These are phyloP conservation scores for Tuber calosporum DNA, from an alignment of 495 filamentous ascomycete species.

Conservation along the genomic window DNA sequence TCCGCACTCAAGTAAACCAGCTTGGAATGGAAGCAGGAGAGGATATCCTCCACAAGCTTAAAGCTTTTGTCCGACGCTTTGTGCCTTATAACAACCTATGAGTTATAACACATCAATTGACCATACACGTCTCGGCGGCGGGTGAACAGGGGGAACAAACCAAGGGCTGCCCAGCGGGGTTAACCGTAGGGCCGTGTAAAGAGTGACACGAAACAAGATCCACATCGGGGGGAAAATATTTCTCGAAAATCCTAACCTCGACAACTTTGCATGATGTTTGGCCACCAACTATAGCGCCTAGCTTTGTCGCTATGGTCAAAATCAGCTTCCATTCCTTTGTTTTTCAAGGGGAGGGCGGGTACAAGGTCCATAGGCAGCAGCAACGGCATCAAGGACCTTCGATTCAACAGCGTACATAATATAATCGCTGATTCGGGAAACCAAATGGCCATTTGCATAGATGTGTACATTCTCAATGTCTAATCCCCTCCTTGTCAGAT, in stretches of 20 bases:
- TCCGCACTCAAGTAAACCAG: slow-evolving; percentile 77
- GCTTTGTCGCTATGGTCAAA: slow-evolving; percentile 68
- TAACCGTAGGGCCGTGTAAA: slow-evolving; percentile 85
- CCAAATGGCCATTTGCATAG: slow-evolving; percentile 83
- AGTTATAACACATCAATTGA: background rate
- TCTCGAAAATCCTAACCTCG: slow-evolving; percentile 88
- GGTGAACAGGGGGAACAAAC: slow-evolving; percentile 46
- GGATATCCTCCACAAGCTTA: slow-evolving; percentile 66
- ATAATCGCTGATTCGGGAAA: slow-evolving; percentile 88
- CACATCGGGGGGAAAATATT: slow-evolving; percentile 77
- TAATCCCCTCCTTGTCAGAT: slow-evolving; percentile 45
- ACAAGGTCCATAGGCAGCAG: slow-evolving; percentile 84
- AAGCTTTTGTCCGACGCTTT: slow-evolving; percentile 72
- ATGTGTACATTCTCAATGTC: slow-evolving; percentile 57
- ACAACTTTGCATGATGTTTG: slow-evolving; percentile 98
- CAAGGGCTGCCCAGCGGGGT: slow-evolving; percentile 77
- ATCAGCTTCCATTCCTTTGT: slow-evolving; percentile 8
- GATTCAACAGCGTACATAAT: slow-evolving; percentile 98
- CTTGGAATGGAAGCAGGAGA: slow-evolving; percentile 73
- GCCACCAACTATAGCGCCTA: slow-evolving; percentile 87
- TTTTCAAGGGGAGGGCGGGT: slow-evolving; percentile 44
- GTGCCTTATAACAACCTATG: slow-evolving; percentile 78
- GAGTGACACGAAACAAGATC: slow-evolving; percentile 96
- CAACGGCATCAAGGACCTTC: slow-evolving; percentile 75
- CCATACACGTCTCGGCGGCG: background rate